phyloP scores from a whole-genome alignment of 257 asterid genomes.

The Jacaranda copaia region DNA sequence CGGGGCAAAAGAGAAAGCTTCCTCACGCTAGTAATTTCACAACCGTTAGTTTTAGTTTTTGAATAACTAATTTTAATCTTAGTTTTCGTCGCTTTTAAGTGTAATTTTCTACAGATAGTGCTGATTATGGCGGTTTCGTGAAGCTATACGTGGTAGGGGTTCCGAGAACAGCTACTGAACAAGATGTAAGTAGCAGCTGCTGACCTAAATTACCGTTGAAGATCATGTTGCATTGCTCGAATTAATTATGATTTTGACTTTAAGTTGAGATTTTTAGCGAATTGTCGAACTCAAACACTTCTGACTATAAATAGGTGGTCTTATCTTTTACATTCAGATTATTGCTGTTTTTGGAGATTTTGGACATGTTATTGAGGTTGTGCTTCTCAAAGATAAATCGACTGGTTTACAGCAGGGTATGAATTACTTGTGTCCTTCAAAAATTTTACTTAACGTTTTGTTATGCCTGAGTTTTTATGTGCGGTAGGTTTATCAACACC shows the following conservation, averaged over 20 bases:
- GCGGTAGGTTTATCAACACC: background rate
- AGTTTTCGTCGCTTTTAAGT: background rate
- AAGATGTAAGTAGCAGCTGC: slow-evolving; percentile 58
- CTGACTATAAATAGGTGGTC: slow-evolving; percentile 5
- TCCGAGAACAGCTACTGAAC: slow-evolving; percentile 69
- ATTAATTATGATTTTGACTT: slow-evolving; percentile 20
- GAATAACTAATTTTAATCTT: background rate
- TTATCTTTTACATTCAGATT: slow-evolving; percentile 44
- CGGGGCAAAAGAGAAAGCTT: slow-evolving; percentile 52
- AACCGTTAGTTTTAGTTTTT: background rate
- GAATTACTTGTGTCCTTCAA: background rate
- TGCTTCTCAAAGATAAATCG: slow-evolving; percentile 78
- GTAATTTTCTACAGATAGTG: slow-evolving; percentile 44
- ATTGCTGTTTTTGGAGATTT: slow-evolving; percentile 64
- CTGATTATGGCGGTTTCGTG: slow-evolving; percentile 53
- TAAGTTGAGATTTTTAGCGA: background rate
- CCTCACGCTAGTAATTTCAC: slow-evolving; percentile 43
- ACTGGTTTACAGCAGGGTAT: slow-evolving; percentile 82
- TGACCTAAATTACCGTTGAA: slow-evolving; percentile 14
- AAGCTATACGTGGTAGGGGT: slow-evolving; percentile 79
- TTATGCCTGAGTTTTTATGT: slow-evolving; percentile 8
- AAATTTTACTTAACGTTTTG: background rate
- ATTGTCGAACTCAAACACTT: background rate
- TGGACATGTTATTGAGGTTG: slow-evolving; percentile 77
- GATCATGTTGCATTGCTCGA: background rate